A percentile compares a stretch with the other conserved stretches of the same genome.
phyloP scores from a whole-genome alignment of 176 grass and related monocot species.

The Triticum urartu region DNA sequence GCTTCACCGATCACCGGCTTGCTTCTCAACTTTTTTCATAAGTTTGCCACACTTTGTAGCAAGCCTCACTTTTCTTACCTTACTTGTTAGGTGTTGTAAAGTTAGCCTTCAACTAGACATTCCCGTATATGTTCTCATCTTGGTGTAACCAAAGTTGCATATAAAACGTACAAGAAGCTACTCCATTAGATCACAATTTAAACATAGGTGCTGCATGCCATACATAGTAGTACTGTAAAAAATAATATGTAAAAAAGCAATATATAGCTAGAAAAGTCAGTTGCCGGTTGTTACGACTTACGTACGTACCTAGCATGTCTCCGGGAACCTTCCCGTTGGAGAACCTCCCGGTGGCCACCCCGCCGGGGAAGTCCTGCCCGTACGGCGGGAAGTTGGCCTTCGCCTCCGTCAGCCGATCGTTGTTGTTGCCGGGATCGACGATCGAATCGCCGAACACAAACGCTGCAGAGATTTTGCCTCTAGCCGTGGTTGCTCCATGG shows the following conservation, averaged over 20 bases:
- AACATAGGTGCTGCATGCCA: not conserved
- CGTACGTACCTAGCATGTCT: constrained; percentile 21
- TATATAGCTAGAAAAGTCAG: too few species aligned
- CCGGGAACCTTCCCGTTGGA: constrained; percentile 47
- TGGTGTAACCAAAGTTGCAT: not conserved
- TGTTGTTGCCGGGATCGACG: constrained; percentile 57
- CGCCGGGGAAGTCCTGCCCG: constrained; percentile 47
- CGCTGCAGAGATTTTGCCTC: constrained; percentile 6
- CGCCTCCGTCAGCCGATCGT: constrained; percentile 23
- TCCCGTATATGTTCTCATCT: not conserved
- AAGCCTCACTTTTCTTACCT: not conserved
- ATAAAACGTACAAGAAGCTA: not conserved
- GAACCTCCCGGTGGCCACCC: constrained; percentile 36
- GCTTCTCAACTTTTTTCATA: not conserved
- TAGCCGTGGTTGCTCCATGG: not conserved
- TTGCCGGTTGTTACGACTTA: too few species aligned
- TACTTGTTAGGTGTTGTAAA: not conserved
- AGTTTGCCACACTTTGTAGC: not conserved
- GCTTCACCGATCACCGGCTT: not conserved
- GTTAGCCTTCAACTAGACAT: not conserved
- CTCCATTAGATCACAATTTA: not conserved
- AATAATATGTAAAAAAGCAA: too few species aligned
- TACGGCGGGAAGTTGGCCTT: constrained; percentile 53
- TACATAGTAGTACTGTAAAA: not conserved
- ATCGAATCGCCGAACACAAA: constrained; percentile 46